phyloP scores from a whole-genome alignment of 1,284 basidiomycete genomes.

The Ustilago lituana region DNA sequence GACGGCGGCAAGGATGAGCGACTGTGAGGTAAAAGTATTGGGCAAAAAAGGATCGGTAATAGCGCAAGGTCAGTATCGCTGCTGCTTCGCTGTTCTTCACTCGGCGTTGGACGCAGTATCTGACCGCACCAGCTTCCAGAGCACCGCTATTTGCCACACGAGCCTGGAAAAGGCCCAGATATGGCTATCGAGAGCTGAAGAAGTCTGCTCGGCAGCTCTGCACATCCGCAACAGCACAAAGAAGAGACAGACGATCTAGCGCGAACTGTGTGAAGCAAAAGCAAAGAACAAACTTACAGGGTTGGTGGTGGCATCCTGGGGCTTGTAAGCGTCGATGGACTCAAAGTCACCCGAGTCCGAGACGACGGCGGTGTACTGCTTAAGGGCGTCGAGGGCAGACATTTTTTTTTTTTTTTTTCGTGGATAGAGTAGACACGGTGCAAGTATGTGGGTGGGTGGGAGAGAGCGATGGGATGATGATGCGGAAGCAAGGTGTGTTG shows the following conservation, averaged over 20 bases:
- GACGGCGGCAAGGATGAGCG: conserved; percentile 85
- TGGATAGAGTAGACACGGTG: conserved; percentile 1
- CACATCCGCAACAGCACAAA: no score
- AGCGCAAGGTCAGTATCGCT: conserved; percentile 5
- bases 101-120: neutral
- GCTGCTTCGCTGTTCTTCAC: neutral
- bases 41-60: neutral
- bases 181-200: no score
- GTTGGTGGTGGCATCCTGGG: conserved; percentile 67
- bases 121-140: no score
- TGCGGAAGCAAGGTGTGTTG: no score
- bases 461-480: neutral
- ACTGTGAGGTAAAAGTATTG: conserved; percentile 56
- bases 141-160: no score
- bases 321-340: conserved; percentile 66
- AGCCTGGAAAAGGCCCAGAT: no score
- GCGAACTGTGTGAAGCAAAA: no score
- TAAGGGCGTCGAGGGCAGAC: conserved; percentile 63
- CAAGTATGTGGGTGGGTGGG: conserved; percentile 3
- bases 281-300: conserved; percentile 47
- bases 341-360: conserved; percentile 67
- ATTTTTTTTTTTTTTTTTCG: no score
- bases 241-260: neutral
- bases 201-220: no score
- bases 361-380: conserved; percentile 66